Conservation (phyloP, 148 eudicot genomes). For the Camellia lanceoleosa region DNA sequence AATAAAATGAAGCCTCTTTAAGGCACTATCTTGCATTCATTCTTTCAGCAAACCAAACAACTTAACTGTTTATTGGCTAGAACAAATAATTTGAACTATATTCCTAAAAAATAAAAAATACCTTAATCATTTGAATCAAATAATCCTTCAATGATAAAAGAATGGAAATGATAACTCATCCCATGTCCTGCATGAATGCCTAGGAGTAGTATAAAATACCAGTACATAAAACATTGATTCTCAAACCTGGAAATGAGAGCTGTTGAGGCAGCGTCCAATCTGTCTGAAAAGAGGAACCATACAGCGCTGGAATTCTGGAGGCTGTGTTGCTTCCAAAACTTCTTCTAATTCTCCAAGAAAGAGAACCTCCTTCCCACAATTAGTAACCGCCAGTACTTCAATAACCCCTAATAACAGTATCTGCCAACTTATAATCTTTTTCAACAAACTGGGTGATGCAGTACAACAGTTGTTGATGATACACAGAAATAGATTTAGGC, state of each 20-base stretch:
- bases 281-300: conserved; percentile 54
- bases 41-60: background rate
- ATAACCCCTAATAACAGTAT: conserved; percentile 41
- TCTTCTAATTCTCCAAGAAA: conserved; percentile 57
- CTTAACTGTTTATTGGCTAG: background rate
- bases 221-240: background rate
- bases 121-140: background rate
- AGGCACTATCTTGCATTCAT: background rate
- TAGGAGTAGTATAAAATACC: background rate
- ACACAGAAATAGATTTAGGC: conserved; percentile 35
- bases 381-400: conserved; percentile 54
- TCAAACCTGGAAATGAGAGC: conserved; percentile 57
- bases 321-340: conserved; percentile 46
- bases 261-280: conserved; percentile 48
- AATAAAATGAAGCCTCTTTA: background rate
- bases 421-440: conserved; percentile 55
- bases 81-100: background rate
- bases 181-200: conserved; percentile 5
- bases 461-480: conserved; percentile 49
- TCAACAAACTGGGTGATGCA: conserved; percentile 49
- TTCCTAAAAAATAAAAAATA: background rate
- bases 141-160: background rate
- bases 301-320: conserved; percentile 48
- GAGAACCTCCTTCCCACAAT: conserved; percentile 55
- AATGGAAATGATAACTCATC: background rate